phyloP scores from a whole-genome alignment of 768 basidiomycete species.

The Kwoniella botswanensis region DNA sequence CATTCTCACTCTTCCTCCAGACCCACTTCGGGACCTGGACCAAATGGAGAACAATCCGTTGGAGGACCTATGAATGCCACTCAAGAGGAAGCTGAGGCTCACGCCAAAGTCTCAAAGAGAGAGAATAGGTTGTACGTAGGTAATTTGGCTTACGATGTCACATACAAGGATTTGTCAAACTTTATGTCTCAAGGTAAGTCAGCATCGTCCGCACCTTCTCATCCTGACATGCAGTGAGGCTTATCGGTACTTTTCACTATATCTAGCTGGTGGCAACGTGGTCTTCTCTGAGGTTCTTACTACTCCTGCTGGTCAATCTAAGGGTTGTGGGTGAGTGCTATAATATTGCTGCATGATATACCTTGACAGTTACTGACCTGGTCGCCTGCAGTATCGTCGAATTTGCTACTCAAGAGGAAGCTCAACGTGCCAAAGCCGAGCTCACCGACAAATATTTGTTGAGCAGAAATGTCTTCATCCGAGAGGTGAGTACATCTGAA shows the following conservation, averaged over 20 bases:
- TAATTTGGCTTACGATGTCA: constrained; percentile 98
- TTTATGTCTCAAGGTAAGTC: constrained; percentile 99
- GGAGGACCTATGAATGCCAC: constrained; percentile 57
- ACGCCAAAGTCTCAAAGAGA: constrained; percentile 93
- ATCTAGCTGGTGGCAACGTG: constrained; percentile 93
- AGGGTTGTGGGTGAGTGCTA: constrained; percentile 92
- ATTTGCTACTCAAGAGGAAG: constrained; percentile 84
- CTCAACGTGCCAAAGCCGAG: constrained; percentile 85
- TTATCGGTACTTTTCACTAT: constrained; percentile 34
- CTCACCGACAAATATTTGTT: constrained; percentile 87
- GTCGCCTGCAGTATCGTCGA: constrained; percentile 79
- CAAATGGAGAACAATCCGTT: constrained; percentile 27
- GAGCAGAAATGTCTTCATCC: constrained; percentile 92
- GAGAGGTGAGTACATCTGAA: constrained; percentile 67
- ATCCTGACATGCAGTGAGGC: neutral
- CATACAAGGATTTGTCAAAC: constrained; percentile 98
- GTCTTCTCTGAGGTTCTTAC: constrained; percentile 99
- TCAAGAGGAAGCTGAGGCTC: constrained; percentile 89
- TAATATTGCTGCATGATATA: neutral
- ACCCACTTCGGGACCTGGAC: constrained; percentile 9
- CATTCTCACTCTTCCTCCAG: neutral
- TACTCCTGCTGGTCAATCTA: constrained; percentile 94
- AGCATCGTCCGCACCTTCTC: constrained; percentile 55
- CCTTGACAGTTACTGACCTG: neutral
- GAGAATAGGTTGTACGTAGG: constrained; percentile 99